Evolutionary conservation across 192 early-diverging fungal genomes (phyloP), one percentile per base, ranked within the genome.

Genomic region (Coemansia sp.): DNA sequence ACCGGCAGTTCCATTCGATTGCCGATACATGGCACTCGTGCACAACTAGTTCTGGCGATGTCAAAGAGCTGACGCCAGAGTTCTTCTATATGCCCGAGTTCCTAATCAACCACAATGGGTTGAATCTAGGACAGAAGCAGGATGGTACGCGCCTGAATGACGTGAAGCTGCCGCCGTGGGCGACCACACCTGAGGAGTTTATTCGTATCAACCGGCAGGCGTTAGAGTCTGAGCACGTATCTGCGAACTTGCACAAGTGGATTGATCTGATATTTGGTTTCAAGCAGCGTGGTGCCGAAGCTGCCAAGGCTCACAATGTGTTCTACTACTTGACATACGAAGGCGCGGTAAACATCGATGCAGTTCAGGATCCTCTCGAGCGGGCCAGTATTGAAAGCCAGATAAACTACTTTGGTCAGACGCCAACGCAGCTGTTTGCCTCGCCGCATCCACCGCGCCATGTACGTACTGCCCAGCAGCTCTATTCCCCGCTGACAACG

Each of bases 361-460:
- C 87, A 3, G 90, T 98, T 35, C 86, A 86, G 35, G 94, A 98
- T 69, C 90, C 92, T 2, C 81, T 97, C 24, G 94, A 98, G 70
- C 86, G 92, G 45, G 85, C 87, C 14, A 90, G 93, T 5, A 92
- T 93, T 14, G 93, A 93, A 55, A 94, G 93, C 59, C 93, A 94
- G 64, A 98, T 98, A 62, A 87, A 97, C 73, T 94, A 98, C 79
- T 98, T 98, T 88, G 96, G 96, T 5, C 96, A 98, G 75, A 98
- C 96, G 2, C 94, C 96, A 11, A 83, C 87, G 10, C 92, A 95
- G 66, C 72, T 98, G 57, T 96, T 98, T 62, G 88, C 84, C 51
- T 86, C 84, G 68, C 92, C 94, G 1, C 96, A 98, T 80, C 90
- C 91, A 15, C 43, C 66, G 14, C 72, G 72, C 5, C 71, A 70